These are phyloP conservation scores for Cryphonectria japonica DNA, from an alignment of 2,329 filamentous ascomycete species.

Conservation along the genomic window DNA sequence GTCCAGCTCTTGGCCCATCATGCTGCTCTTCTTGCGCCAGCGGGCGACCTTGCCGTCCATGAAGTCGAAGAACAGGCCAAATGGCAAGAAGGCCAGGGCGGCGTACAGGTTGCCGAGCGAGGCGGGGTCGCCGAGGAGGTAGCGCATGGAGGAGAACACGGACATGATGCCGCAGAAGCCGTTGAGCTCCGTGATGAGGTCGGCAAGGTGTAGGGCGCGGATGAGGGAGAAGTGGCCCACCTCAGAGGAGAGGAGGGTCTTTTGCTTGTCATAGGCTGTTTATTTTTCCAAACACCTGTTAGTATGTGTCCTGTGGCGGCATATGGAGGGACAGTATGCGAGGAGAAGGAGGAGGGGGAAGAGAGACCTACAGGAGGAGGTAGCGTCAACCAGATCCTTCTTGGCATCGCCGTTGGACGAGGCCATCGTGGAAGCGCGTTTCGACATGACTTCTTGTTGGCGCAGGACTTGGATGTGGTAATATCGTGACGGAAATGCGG, in stretches of 20 bases:
- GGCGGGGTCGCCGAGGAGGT: constrained; percentile 75
- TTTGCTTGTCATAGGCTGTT: constrained; percentile 74
- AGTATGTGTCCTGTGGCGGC: neutral
- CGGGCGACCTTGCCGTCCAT: constrained; percentile 96
- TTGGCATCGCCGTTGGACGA: constrained; percentile 27
- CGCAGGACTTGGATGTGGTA: neutral
- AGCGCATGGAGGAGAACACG: constrained; percentile 91
- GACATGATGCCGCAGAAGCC: constrained; percentile 93
- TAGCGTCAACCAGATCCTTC: constrained; percentile 14
- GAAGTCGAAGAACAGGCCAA: constrained; percentile 96
- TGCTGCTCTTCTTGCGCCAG: constrained; percentile 93
- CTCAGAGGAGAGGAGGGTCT: constrained; percentile 69
- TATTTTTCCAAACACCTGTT: neutral
- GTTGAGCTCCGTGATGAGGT: constrained; percentile 84
- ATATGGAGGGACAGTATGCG: constrained; percentile 11
- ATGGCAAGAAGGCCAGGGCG: constrained; percentile 85
- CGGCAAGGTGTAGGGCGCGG: constrained; percentile 74
- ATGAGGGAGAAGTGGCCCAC: constrained; percentile 74
- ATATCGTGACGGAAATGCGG: neutral
- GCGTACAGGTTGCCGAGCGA: constrained; percentile 74
- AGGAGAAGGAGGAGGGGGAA: neutral
- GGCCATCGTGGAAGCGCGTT: constrained; percentile 22
- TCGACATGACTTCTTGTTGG: constrained; percentile 22
- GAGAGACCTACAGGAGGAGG: constrained; percentile 19
- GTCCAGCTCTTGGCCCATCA: constrained; percentile 98